These are phyloP conservation scores for Penicillium ucsense DNA, from an alignment of 495 filamentous ascomycete genomes.

Conservation along the genomic window DNA sequence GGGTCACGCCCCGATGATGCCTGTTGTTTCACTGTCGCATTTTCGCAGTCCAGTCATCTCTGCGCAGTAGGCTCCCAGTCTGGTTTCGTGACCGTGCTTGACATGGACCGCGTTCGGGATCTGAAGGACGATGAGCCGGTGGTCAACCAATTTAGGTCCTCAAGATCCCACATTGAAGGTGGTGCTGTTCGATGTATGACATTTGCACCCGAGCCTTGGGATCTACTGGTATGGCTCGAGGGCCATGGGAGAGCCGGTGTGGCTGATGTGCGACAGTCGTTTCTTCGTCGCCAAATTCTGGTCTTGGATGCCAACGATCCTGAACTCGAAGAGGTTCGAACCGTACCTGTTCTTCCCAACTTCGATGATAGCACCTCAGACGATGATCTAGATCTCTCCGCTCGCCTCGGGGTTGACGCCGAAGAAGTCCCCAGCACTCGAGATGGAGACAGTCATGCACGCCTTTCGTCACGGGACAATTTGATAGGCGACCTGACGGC, in stretches of 20 bases:
- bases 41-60: slow-evolving; percentile 55
- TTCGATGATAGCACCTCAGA: slow-evolving; percentile 13
- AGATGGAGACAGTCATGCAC: slow-evolving; percentile 11
- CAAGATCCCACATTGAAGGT: slow-evolving; percentile 45
- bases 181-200: slow-evolving; percentile 86
- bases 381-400: slow-evolving; percentile 13
- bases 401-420: slow-evolving; percentile 24
- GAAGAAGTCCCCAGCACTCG: slow-evolving; percentile 15
- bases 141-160: slow-evolving; percentile 44
- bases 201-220: slow-evolving; percentile 82
- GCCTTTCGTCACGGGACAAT: slow-evolving; percentile 24
- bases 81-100: slow-evolving; percentile 60
- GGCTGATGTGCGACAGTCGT: slow-evolving; percentile 70
- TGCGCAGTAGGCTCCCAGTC: slow-evolving; percentile 65
- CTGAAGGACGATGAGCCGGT: slow-evolving; percentile 28
- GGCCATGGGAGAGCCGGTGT: slow-evolving; percentile 76
- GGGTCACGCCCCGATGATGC: slow-evolving; percentile 26
- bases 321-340: slow-evolving; percentile 41
- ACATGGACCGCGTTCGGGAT: slow-evolving; percentile 41
- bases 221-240: slow-evolving; percentile 90
- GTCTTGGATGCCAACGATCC: slow-evolving; percentile 49
- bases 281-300: slow-evolving; percentile 66
- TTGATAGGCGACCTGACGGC: slow-evolving; percentile 42
- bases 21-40: slow-evolving; percentile 61
- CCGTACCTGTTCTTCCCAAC: slow-evolving; percentile 31